Percentiles rank a stretch among this genome's conserved stretches.
Evolutionary conservation across 257 asterid species (phyloP).

Genomic region (Knoxia roxburghii): DNA sequence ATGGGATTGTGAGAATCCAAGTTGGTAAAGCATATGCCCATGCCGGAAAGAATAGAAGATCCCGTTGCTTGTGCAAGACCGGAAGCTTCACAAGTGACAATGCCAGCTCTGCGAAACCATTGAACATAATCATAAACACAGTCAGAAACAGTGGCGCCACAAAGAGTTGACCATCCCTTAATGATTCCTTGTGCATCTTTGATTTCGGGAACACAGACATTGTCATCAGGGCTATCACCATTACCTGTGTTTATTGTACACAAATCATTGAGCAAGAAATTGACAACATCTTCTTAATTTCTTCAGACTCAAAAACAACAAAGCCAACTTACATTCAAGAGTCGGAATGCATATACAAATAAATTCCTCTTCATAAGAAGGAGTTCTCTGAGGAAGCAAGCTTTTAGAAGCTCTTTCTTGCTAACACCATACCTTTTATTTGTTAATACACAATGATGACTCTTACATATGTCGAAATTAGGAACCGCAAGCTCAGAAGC

Average conservation of each 20-base stretch:
- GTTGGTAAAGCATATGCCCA: slow-evolving; percentile 83
- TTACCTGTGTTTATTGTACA: slow-evolving; percentile 32
- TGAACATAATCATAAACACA: slow-evolving; percentile 3
- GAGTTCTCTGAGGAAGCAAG: slow-evolving; percentile 3
- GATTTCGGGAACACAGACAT: slow-evolving; percentile 53
- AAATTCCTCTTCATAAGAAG: slow-evolving; percentile 7
- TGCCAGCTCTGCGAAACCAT: slow-evolving; percentile 6
- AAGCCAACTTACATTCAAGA: slow-evolving; percentile 45
- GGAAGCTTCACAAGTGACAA: slow-evolving; percentile 7
- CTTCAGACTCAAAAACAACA: neutral
- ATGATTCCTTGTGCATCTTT: slow-evolving; percentile 58
- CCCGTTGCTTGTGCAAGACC: slow-evolving; percentile 41
- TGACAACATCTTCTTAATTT: too few species aligned
- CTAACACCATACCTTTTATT: slow-evolving; percentile 3
- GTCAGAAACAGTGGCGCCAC: slow-evolving; percentile 5
- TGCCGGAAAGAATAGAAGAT: slow-evolving; percentile 74
- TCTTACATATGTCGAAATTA: neutral
- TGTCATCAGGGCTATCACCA: slow-evolving; percentile 50
- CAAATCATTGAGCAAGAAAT: too few species aligned
- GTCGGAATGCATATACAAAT: slow-evolving; percentile 39
- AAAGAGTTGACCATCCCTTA: neutral
- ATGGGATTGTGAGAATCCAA: neutral
- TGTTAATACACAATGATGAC: slow-evolving; percentile 1
- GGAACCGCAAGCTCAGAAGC: neutral
- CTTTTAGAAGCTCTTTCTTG: slow-evolving; percentile 1